Evolutionary conservation across 768 basidiomycete genomes (phyloP), one percentile per base, ranked within the genome.

Genomic region (Leccinum subgranulosum): DNA sequence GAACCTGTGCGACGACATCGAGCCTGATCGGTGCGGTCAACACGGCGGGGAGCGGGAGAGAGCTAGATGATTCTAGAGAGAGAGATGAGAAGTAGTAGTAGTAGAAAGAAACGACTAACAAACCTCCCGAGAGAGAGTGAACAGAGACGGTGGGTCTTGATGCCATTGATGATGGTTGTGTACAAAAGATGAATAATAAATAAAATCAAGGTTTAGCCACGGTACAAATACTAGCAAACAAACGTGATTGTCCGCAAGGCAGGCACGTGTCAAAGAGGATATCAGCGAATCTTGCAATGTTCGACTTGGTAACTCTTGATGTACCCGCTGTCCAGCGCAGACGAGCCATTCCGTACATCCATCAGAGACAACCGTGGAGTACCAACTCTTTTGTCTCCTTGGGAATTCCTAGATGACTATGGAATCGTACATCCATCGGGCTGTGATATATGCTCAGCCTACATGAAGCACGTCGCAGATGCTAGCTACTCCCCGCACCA

Each of bases 11-110:
- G 67, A 99, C 96, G 64, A 99, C 94, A 84, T 99, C 97, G 73
- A 96, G 86, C 77, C 97, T 84, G 78, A 99, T 98, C 70, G 97
- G 96, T 39, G 96, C 97, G 68, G 94, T 95, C 71, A 99, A 81
- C 72, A 99, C 97, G 69, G 94, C 93, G 53, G 96, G 94, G 67
- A 95, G 90, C 56, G 92, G 90, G 53, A 95, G 86, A 49, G 94
- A 96, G 74, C 84, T 81, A 43, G 93, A 92, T 46, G 90, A 80
- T 83, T 94, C 92, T 91, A 64, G 12, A 29, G 43, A 56, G 50
- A 1, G 9, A 23, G 27, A n/a, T 27, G 46, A 33, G 15, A n/a
- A 12, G 49, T 1, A 9, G 45, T 28, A 55, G 53, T 27, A 41
- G 71, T 7, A 19, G 36, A 23, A 27, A 14, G 50, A 43, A 6